Percentiles rank a stretch among this genome's conserved stretches.
phyloP scores from a whole-genome alignment of 176 grass and related monocot species.

The Elaeis guineensis region DNA sequence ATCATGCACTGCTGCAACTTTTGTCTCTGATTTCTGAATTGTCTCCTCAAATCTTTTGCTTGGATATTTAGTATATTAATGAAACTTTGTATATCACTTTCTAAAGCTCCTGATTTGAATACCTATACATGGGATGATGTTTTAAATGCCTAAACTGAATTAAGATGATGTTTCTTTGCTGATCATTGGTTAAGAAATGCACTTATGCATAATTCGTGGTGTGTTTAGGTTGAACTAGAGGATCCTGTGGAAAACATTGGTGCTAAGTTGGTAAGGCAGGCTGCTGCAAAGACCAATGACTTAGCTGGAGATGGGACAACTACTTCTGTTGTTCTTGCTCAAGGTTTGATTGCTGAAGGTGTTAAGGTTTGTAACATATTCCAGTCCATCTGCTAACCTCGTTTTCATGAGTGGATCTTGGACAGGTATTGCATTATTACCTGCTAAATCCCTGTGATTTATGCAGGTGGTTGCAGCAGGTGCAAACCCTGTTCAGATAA shows the following conservation, averaged over 20 bases:
- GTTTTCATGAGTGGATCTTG: background rate
- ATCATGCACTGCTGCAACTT: no score
- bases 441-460: slow-evolving; percentile 1
- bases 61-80: no score
- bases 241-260: slow-evolving; percentile 98
- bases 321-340: slow-evolving; percentile 96
- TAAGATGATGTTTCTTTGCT: no score
- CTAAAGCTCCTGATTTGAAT: no score
- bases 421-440: no score
- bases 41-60: no score
- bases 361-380: slow-evolving; percentile 48
- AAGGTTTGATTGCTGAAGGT: slow-evolving; percentile 90
- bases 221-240: slow-evolving; percentile 69
- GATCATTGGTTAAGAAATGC: no score
- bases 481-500: slow-evolving; percentile 95
- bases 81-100: no score
- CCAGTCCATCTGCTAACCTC: background rate
- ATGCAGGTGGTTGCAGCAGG: slow-evolving; percentile 86
- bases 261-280: slow-evolving; percentile 91
- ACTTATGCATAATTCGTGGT: background rate
- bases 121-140: no score
- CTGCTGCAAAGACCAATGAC: slow-evolving; percentile 94
- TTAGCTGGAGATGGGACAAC: slow-evolving; percentile 92
- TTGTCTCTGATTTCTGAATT: no score
- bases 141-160: no score